These are phyloP conservation scores for Ophiocordyceps camponoti-saundersi DNA, from an alignment of 2,329 filamentous ascomycete genomes.

Conservation along the genomic window DNA sequence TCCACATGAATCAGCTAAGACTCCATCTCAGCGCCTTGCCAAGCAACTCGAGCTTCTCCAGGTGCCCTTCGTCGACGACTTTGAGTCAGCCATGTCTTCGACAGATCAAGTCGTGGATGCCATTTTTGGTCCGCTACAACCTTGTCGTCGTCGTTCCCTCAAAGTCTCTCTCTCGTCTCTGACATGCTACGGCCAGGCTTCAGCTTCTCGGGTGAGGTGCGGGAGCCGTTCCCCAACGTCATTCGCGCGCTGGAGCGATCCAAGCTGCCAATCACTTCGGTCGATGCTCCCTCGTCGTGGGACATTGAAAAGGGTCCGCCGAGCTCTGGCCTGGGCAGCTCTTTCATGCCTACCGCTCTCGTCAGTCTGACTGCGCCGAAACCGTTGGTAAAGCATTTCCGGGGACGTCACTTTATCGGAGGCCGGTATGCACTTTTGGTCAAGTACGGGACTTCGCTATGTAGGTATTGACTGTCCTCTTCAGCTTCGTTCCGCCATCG, in stretches of 20 bases:
- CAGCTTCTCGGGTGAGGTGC: constrained; percentile 78
- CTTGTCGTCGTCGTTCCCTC: neutral
- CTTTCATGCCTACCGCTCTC: constrained; percentile 63
- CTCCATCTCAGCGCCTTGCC: constrained; percentile 46
- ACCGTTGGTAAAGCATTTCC: constrained; percentile 69
- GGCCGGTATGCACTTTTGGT: constrained; percentile 42
- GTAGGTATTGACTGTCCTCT: constrained; percentile 4
- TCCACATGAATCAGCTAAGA: neutral
- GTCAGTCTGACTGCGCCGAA: constrained; percentile 90
- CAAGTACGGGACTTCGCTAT: neutral
- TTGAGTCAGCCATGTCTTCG: constrained; percentile 44
- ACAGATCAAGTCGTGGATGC: constrained; percentile 80
- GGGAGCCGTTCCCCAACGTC: constrained; percentile 77
- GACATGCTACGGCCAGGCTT: constrained; percentile 41
- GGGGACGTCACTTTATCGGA: constrained; percentile 79
- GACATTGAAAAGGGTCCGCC: constrained; percentile 80
- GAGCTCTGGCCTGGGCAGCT: constrained; percentile 54
- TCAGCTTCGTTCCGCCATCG: constrained; percentile 61
- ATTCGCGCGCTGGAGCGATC: constrained; percentile 62
- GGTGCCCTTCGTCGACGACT: constrained; percentile 73
- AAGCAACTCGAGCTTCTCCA: constrained; percentile 73
- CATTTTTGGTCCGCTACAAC: constrained; percentile 54
- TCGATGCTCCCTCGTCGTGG: constrained; percentile 92
- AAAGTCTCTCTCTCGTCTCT: neutral
- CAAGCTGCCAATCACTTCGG: constrained; percentile 61